phyloP scores from a whole-genome alignment of 805 yeast genomes.

The Kurtzmaniella cleridarum region DNA sequence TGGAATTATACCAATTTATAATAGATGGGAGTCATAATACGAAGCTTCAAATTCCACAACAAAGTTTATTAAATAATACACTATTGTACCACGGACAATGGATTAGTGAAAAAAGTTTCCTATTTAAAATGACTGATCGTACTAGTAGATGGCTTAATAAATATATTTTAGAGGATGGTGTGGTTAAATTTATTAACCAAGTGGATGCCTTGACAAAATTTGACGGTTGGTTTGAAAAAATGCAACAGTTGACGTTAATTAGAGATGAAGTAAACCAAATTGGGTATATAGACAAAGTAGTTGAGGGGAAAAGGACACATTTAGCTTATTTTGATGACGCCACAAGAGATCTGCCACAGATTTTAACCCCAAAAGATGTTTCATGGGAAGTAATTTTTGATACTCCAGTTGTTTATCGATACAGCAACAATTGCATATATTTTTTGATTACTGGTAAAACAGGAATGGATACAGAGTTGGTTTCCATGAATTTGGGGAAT shows the following conservation, averaged over 20 bases:
- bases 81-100: constrained; percentile 55
- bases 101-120: constrained; percentile 43
- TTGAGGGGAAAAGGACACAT: constrained; percentile 55
- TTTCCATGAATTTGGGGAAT: constrained; percentile 50
- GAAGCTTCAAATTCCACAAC: constrained; percentile 6
- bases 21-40: constrained; percentile 15
- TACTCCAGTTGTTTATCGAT: constrained; percentile 56
- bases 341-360: constrained; percentile 30
- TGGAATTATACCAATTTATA: constrained; percentile 39
- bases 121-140: constrained; percentile 63
- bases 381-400: constrained; percentile 74
- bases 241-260: constrained; percentile 11
- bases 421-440: constrained; percentile 40
- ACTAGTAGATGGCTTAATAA: constrained; percentile 52
- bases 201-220: constrained; percentile 20
- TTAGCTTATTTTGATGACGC: constrained; percentile 75
- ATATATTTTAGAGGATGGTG: constrained; percentile 24
- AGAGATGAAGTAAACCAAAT: constrained; percentile 20
- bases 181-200: constrained; percentile 30
- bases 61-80: neutral
- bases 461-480: constrained; percentile 77
- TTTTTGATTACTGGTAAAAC: constrained; percentile 69
- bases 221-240: constrained; percentile 60
- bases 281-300: constrained; percentile 73
- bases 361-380: constrained; percentile 49